Conservation (phyloP, 352 stramenopile species). For the Phytophthora macrochlamydospora region DNA sequence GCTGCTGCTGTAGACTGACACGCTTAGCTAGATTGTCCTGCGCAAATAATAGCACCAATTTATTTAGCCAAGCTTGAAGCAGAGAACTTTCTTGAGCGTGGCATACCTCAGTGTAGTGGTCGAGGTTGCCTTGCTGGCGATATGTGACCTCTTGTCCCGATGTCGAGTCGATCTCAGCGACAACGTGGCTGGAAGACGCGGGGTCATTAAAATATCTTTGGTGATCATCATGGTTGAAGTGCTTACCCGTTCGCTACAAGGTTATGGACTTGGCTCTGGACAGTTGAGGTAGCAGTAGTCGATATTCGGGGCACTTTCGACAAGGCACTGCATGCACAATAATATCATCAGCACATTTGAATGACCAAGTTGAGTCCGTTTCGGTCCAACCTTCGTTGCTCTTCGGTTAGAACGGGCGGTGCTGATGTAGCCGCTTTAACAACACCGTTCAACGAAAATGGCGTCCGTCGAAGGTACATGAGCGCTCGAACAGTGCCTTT, state of each 20-base stretch:
- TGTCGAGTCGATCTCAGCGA: constrained; percentile 46
- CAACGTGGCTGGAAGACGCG: constrained; percentile 49
- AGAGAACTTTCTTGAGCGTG: background rate
- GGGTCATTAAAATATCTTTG: too few relatives aligned
- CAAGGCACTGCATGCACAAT: constrained; percentile 9
- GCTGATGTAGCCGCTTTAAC: constrained; percentile 3
- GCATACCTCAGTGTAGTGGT: constrained; percentile 73
- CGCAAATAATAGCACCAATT: too few relatives aligned
- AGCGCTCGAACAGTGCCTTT: constrained; percentile 71
- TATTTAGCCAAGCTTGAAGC: too few relatives aligned
- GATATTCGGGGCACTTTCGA: constrained; percentile 46
- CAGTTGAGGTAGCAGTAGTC: constrained; percentile 33
- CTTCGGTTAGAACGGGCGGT: constrained; percentile 7
- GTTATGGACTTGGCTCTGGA: constrained; percentile 66
- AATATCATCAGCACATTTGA: background rate
- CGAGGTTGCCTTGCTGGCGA: constrained; percentile 70
- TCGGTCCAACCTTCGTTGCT: constrained; percentile 9
- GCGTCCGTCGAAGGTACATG: constrained; percentile 57
- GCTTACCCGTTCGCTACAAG: constrained; percentile 63
- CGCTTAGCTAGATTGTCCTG: constrained; percentile 78
- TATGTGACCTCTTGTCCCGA: constrained; percentile 50
- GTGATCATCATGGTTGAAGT: background rate
- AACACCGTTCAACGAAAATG: constrained; percentile 6
- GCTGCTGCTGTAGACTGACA: constrained; percentile 55
- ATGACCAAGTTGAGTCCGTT: too few relatives aligned